A percentile compares a stretch with the other conserved stretches of the same genome.
Conservation (phyloP, 805 yeast genomes). For the Sporopachydermia quercuum region DNA sequence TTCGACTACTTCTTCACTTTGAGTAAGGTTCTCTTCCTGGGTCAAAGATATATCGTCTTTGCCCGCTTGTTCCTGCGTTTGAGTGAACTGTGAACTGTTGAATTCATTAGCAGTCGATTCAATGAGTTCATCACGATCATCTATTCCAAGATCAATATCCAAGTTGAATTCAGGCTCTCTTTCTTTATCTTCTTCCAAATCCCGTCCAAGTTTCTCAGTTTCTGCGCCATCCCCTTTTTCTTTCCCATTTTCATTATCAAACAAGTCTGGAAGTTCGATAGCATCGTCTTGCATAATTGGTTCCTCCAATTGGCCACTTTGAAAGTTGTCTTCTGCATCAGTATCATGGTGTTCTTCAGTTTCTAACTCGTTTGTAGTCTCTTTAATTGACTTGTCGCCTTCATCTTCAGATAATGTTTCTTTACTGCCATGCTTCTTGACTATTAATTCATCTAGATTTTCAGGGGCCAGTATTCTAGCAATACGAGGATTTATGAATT, state of each 20-base stretch:
- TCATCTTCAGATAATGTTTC: background rate
- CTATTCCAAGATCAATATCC: slow-evolving; percentile 10
- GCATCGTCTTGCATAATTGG: no score
- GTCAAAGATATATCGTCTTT: no score
- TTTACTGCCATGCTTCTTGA: background rate
- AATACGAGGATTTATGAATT: background rate
- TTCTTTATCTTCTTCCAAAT: slow-evolving; percentile 6
- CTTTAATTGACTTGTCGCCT: background rate
- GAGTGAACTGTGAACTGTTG: no score
- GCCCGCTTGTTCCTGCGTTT: no score
- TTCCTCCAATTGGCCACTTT: no score
- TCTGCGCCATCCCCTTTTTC: slow-evolving; percentile 5
- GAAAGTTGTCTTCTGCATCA: no score
- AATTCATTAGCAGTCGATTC: slow-evolving; percentile 11
- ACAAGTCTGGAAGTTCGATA: slow-evolving; percentile 3
- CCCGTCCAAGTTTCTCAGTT: slow-evolving; percentile 6
- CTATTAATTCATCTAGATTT: background rate
- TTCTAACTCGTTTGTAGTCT: no score
- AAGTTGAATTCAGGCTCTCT: slow-evolving; percentile 7
- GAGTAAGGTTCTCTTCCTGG: no score
- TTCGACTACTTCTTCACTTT: slow-evolving; percentile 11
- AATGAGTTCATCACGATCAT: slow-evolving; percentile 5
- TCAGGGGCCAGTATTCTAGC: background rate
- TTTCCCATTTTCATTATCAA: slow-evolving; percentile 2
- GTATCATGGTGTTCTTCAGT: no score